Percentiles rank a stretch among this genome's conserved stretches.
Conservation (phyloP, 1,284 basidiomycete species). For the Apiotrichum gamsii region DNA sequence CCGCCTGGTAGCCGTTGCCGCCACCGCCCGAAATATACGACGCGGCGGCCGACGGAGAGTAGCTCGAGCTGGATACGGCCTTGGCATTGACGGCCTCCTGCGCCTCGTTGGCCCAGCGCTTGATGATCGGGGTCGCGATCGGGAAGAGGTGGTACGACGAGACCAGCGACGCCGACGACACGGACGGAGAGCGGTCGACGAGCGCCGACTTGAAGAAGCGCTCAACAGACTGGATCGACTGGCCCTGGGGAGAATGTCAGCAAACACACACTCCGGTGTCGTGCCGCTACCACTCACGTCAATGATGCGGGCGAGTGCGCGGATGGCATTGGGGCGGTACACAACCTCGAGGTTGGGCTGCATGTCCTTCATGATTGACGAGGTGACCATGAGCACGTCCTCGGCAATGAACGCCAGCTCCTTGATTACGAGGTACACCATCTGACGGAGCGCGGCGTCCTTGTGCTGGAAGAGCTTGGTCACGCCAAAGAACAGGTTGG, state of each 20-base stretch:
- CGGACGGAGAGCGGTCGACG: conserved; percentile 92
- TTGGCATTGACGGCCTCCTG: conserved; percentile 94
- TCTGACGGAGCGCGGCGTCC: conserved; percentile 93
- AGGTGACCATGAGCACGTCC: conserved; percentile 99
- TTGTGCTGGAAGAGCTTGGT: conserved; percentile 99
- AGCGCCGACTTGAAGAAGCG: conserved; percentile 99
- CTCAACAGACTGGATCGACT: conserved; percentile 84
- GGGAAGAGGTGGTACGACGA: conserved; percentile 97
- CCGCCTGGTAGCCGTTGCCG: conserved; percentile 60
- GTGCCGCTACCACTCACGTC: conserved; percentile 56
- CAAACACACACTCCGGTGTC: too few relatives aligned
- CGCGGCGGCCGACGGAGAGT: conserved; percentile 49
- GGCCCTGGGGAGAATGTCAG: conserved; percentile 31
- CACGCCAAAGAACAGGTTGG: conserved; percentile 95
- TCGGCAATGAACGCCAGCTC: conserved; percentile 93
- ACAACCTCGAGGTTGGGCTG: conserved; percentile 98
- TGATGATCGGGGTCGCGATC: conserved; percentile 86
- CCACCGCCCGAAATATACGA: conserved; percentile 50
- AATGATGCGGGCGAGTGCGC: conserved; percentile 92
- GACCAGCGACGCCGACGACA: conserved; percentile 91
- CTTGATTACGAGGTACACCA: conserved; percentile 98
- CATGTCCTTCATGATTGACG: conserved; percentile 99
- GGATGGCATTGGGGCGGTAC: conserved; percentile 95
- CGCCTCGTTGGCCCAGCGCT: conserved; percentile 97
- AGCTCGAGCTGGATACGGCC: conserved; percentile 57